Base-by-base conservation (phyloP, 257 asterid species). In the Mitragyna speciosa region DNA sequence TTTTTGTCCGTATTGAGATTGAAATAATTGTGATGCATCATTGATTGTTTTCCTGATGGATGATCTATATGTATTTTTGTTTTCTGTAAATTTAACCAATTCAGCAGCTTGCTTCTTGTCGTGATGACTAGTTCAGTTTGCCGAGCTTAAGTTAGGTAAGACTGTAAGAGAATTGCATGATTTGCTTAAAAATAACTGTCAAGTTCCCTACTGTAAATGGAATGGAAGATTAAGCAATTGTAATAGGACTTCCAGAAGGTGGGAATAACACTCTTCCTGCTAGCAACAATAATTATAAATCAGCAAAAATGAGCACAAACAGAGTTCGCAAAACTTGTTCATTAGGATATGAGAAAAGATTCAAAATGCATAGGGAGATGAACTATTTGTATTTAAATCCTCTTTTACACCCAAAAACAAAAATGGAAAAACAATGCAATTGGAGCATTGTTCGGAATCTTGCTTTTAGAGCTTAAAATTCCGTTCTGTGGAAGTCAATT, bases 41-140 rank as follows among this genome's bases (percentile, higher is more conserved):
- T 31, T 56, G 51, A 33, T 74, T 63, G 9, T 22, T 31, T 58
- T 4, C 56, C 33, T 24, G 31, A 76, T 76, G 71, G 39, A 65
- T 76, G 68, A 65, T 30, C 63, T 17, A n/a, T 33, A 47, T 77
- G 73, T 48, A 65, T 3, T 65, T 65, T 63, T 31, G 28, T 70
- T 66, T 47, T 41, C 47, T 16, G 19, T 24, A 6, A 71, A n/a
- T 41, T 3, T 28, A 26, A 5, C 20, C 58, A 61, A 71, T n/a
- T 26, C 41, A 59, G 10, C 43, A 39, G 26, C 4, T 41, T 22
- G 41, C 43, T 49, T 28, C 45, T 61, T 31, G 31, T 56, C n/a
- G 36, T 14, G 16, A 22, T 26, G 15, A 72, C 2, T 11, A 10
- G 74, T 51, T 73, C 48, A 51, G 49, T 73, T 51, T 36, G 45